Percentiles rank a stretch among this genome's conserved stretches.
Conservation (phyloP, 495 filamentous ascomycete genomes). For the Hypoxylon fragiforme region DNA sequence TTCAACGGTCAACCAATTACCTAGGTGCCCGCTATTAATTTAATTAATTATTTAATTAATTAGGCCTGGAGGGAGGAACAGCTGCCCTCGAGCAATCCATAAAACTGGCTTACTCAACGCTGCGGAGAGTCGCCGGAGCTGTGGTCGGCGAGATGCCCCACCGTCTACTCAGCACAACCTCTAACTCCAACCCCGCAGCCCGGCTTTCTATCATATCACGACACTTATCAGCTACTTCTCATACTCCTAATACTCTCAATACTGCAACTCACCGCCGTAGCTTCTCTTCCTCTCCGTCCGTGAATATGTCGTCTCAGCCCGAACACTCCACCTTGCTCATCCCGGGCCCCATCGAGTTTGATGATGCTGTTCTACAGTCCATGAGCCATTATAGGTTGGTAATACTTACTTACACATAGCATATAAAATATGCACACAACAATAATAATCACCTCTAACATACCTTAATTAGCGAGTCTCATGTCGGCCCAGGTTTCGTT, state of each 20-base stretch:
- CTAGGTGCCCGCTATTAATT: too few species aligned
- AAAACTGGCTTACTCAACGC: conserved; percentile 42
- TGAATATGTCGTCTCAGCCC: conserved; percentile 77
- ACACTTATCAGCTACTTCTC: conserved; percentile 66
- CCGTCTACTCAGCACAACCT: conserved; percentile 34
- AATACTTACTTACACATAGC: not conserved
- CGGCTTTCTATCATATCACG: conserved; percentile 79
- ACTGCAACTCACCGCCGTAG: conserved; percentile 40
- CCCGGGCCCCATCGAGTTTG: conserved; percentile 96
- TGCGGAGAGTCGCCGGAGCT: conserved; percentile 36
- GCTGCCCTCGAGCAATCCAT: not conserved
- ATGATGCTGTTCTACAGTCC: conserved; percentile 91
- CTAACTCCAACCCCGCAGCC: conserved; percentile 64
- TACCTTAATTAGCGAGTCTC: conserved; percentile 72
- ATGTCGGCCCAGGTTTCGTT: conserved; percentile 87
- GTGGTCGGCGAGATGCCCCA: conserved; percentile 48
- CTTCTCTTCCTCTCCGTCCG: conserved; percentile 32
- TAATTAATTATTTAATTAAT: too few species aligned
- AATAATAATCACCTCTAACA: conserved; percentile 10
- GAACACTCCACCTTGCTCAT: conserved; percentile 85
- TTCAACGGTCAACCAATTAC: too few species aligned
- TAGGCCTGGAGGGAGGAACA: too few species aligned
- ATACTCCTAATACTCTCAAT: conserved; percentile 58
- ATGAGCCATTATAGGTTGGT: conserved; percentile 95
- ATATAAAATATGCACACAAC: not conserved